These are phyloP conservation scores for Solanum raphanifolium DNA, from an alignment of 257 asterid species.

Conservation along the genomic window DNA sequence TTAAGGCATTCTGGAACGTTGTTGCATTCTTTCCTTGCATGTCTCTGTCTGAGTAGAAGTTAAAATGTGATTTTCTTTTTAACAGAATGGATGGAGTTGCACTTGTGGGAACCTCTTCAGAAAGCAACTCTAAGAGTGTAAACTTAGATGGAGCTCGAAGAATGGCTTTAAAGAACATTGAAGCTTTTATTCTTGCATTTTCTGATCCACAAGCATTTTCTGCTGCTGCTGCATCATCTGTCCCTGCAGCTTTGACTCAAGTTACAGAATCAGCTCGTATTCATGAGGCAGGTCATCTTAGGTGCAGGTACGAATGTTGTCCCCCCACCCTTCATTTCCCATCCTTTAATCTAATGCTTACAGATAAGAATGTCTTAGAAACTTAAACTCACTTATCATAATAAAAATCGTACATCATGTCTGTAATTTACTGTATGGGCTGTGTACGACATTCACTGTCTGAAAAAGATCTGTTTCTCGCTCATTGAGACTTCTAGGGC, in stretches of 20 bases:
- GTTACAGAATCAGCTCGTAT: slow-evolving; percentile 70
- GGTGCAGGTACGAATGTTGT: slow-evolving; percentile 61
- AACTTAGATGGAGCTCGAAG: slow-evolving; percentile 56
- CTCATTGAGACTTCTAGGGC: neutral
- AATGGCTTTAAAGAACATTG: slow-evolving; percentile 58
- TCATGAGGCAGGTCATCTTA: slow-evolving; percentile 77
- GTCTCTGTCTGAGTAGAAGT: neutral
- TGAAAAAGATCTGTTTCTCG: neutral
- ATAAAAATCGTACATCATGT: neutral
- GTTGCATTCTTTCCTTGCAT: neutral
- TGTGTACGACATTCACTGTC: neutral
- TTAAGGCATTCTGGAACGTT: neutral
- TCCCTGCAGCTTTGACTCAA: slow-evolving; percentile 58
- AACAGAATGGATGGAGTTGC: slow-evolving; percentile 76
- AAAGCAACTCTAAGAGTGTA: slow-evolving; percentile 48
- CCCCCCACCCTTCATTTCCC: neutral
- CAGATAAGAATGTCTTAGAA: neutral
- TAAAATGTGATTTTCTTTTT: slow-evolving; percentile 1
- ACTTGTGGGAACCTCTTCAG: slow-evolving; percentile 42
- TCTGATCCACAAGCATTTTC: slow-evolving; percentile 60
- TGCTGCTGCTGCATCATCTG: slow-evolving; percentile 61
- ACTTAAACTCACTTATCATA: neutral
- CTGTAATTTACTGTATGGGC: neutral
- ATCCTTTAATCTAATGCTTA: neutral
- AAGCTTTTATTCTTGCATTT: slow-evolving; percentile 51